phyloP scores from a whole-genome alignment of 2,329 filamentous ascomycete genomes.

The Xylaria sp. region DNA sequence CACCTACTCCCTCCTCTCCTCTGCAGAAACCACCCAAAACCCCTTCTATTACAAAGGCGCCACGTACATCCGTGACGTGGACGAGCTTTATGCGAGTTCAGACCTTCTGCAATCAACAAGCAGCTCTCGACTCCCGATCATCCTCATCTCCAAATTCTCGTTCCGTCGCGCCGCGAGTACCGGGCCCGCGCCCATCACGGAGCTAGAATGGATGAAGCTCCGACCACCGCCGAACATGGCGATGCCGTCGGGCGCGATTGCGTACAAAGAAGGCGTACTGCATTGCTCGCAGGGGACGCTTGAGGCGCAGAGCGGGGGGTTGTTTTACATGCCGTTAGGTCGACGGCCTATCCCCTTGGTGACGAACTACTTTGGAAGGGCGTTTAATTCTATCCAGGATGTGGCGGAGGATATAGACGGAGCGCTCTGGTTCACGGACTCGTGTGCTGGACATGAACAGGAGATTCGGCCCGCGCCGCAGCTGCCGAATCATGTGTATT shows the following conservation, averaged over 20 bases:
- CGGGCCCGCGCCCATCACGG: conserved; percentile 22
- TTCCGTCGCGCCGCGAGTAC: conserved; percentile 13
- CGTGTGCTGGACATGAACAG: conserved; percentile 39
- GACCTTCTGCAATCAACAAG: conserved; percentile 37
- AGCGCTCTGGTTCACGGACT: conserved; percentile 47
- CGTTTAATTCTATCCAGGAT: conserved; percentile 45
- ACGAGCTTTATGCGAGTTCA: conserved; percentile 44
- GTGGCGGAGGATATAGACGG: conserved; percentile 37
- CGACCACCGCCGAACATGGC: conserved; percentile 39
- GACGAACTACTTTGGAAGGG: conserved; percentile 39
- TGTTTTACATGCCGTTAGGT: conserved; percentile 33
- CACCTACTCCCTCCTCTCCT: conserved; percentile 39
- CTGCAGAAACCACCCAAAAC: conserved; percentile 36
- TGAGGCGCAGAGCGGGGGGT: conserved; percentile 23
- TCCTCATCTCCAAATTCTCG: conserved; percentile 41
- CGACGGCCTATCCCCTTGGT: conserved; percentile 35
- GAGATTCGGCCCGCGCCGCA: conserved; percentile 41
- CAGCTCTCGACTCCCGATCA: conserved; percentile 36
- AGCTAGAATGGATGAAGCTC: conserved; percentile 38
- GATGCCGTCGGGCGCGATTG: conserved; percentile 40
- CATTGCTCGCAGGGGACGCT: conserved; percentile 40
- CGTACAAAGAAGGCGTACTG: conserved; percentile 39
- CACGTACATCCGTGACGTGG: conserved; percentile 36
- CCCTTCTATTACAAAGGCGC: conserved; percentile 45
- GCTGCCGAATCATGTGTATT: conserved; percentile 45